Percentiles rank a stretch among this genome's conserved stretches.
These are phyloP conservation scores for Globisporangium cederbergense DNA, from an alignment of 352 stramenopile species.

Conservation along the genomic window DNA sequence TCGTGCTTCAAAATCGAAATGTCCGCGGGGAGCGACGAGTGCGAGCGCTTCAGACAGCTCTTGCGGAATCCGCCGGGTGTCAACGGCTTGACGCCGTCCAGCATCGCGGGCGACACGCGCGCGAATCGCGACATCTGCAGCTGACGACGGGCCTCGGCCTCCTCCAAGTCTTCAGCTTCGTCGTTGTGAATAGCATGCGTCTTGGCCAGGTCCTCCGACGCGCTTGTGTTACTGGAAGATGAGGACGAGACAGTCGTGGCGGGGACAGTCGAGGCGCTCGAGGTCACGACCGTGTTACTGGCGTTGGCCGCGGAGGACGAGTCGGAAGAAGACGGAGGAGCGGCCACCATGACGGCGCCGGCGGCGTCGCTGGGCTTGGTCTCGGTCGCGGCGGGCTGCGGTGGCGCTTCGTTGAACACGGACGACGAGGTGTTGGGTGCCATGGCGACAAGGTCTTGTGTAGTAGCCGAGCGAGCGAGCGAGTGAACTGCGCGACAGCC, in stretches of 20 bases:
- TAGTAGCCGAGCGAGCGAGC: too few species aligned
- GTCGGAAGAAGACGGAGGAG: slow-evolving; percentile 24
- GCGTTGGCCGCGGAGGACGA: slow-evolving; percentile 6
- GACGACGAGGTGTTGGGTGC: slow-evolving; percentile 56
- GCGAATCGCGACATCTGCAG: slow-evolving; percentile 30
- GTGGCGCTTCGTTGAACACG: slow-evolving; percentile 53
- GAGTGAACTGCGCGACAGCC: slow-evolving; percentile 7
- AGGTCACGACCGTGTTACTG: slow-evolving; percentile 18
- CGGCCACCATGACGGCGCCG: slow-evolving; percentile 32
- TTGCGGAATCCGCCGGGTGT: slow-evolving; percentile 51
- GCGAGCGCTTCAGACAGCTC: slow-evolving; percentile 70
- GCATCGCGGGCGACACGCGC: slow-evolving; percentile 35
- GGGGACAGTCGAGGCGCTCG: slow-evolving; percentile 20
- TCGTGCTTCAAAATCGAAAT: slow-evolving; percentile 16
- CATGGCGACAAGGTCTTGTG: slow-evolving; percentile 24
- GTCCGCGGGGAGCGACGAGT: slow-evolving; percentile 36
- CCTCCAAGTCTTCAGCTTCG: slow-evolving; percentile 10
- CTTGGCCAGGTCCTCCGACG: background rate
- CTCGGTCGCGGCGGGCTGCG: slow-evolving; percentile 25
- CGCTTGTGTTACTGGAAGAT: background rate
- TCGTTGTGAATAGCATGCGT: background rate
- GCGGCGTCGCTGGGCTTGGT: slow-evolving; percentile 14
- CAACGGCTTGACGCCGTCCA: slow-evolving; percentile 46
- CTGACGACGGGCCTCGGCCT: slow-evolving; percentile 7
- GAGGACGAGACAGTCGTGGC: slow-evolving; percentile 17